Evolutionary conservation across 163 green algal species (phyloP).

Genomic region (Trebouxia gelatinosa): DNA sequence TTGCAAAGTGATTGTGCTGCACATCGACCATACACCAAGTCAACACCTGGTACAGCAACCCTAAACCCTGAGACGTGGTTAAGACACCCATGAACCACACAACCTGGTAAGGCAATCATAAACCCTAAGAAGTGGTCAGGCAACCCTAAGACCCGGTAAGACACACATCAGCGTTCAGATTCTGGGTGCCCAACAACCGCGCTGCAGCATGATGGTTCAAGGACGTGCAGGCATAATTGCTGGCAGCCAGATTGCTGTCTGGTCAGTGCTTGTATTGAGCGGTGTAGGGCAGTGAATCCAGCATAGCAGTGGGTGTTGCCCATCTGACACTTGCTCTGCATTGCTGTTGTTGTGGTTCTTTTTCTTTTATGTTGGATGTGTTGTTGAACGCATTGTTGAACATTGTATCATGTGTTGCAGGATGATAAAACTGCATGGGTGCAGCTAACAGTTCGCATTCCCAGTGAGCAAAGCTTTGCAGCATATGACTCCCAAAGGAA

Average conservation of each 20-base stretch:
- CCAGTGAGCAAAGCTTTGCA: slow-evolving; percentile 47
- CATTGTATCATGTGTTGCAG: slow-evolving; percentile 24
- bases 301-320: too few species aligned
- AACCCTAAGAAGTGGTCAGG: too few species aligned
- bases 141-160: too few species aligned
- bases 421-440: slow-evolving; percentile 50
- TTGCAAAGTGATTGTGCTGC: too few species aligned
- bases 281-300: not conserved
- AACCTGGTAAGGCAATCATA: too few species aligned
- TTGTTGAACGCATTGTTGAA: not conserved
- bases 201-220: too few species aligned
- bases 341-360: not conserved
- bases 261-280: not conserved
- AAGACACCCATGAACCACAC: too few species aligned
- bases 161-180: too few species aligned
- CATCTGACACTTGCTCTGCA: not conserved
- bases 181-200: too few species aligned
- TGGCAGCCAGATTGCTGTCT: not conserved
- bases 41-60: too few species aligned
- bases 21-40: too few species aligned
- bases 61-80: too few species aligned
- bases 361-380: not conserved
- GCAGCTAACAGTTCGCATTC: slow-evolving; percentile 52
- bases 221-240: not conserved
- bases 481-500: slow-evolving; percentile 34